Conservation (phyloP, 176 grass and related monocot genomes). For the Oryza brachyantha region DNA sequence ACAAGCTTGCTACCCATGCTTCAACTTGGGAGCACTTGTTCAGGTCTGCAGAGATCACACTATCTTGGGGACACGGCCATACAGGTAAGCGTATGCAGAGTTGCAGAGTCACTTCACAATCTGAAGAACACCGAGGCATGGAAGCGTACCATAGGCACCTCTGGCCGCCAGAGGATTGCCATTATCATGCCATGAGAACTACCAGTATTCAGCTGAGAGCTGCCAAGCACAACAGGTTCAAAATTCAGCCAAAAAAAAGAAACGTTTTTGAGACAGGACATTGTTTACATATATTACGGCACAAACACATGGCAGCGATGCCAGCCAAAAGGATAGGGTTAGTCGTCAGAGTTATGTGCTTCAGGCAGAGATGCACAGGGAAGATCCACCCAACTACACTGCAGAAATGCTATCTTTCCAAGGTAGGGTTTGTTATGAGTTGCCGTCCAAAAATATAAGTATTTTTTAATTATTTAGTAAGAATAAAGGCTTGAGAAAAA, state of each 20-base stretch:
- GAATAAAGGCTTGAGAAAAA: too few relatives aligned
- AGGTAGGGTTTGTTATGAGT: too few relatives aligned
- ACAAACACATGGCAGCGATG: not conserved
- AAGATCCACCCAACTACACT: not conserved
- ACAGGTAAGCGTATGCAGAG: not conserved
- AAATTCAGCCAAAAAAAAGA: not conserved
- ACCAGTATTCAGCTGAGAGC: not conserved
- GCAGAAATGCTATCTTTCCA: not conserved
- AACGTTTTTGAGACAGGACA: not conserved
- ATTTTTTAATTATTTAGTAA: too few relatives aligned
- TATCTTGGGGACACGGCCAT: not conserved
- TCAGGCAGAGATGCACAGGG: not conserved
- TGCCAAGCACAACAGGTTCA: not conserved
- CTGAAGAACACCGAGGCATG: not conserved
- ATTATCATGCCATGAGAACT: not conserved
- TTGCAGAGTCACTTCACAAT: not conserved
- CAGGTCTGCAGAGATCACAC: not conserved
- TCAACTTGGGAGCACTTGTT: not conserved
- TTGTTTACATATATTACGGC: not conserved
- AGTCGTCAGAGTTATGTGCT: not conserved
- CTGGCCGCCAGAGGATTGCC: not conserved
- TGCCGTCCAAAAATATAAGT: too few relatives aligned
- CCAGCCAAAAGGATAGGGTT: not conserved
- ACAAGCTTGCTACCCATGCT: not conserved
- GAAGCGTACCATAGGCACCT: not conserved